Evolutionary conservation across 345 rosid genomes (phyloP), one percentile per base, ranked within the genome.

Genomic region (Eucalyptus cladocalyx): DNA sequence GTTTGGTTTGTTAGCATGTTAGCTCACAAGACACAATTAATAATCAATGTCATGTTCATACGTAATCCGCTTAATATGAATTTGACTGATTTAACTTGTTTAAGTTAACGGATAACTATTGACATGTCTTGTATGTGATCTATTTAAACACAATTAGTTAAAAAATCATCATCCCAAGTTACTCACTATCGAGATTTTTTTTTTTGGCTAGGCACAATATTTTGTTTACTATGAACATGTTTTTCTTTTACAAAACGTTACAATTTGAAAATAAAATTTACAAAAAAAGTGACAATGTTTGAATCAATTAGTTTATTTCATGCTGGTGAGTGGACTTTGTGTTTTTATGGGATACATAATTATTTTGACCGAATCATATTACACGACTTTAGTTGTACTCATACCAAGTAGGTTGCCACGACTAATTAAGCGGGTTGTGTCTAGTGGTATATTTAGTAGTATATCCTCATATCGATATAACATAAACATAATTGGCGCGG

Each of bases 281-380:
- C 23, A 19, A 53, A 53, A 5, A 69, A 32, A 67, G 37, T 3
- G 2, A 10, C 6, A 4, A 18, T 18, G 5, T 69, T 69, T 18
- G 2, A 32, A 2, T 69, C 0, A 8, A 0, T 69, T 34, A 12
- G 0, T 62, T 62, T 28, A 12, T 62, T 62, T 32, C 4, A 1
- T 17, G 4, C 1, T 2, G 17, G 1, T 0, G 0, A 62, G 69
- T 58, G 0, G 26, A 53, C 58, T 19, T 1, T 53, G 24, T 19
- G 8, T 0, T 6, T 30, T 62, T 28, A 62, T 12, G 17, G 16
- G 69, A 62, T 30, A 28, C 15, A 1, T 13, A 62, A 13, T 62
- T 13, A 4, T 62, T 28, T 62, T 62, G 69, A 0, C 1, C 2
- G 8, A 62, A 62, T 62, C 69, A 62, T 28, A 13, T 62, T 5